Percentiles rank a stretch among this genome's conserved stretches.
Conservation (phyloP, 345 rosid species). For the Pugionium cornutum region DNA sequence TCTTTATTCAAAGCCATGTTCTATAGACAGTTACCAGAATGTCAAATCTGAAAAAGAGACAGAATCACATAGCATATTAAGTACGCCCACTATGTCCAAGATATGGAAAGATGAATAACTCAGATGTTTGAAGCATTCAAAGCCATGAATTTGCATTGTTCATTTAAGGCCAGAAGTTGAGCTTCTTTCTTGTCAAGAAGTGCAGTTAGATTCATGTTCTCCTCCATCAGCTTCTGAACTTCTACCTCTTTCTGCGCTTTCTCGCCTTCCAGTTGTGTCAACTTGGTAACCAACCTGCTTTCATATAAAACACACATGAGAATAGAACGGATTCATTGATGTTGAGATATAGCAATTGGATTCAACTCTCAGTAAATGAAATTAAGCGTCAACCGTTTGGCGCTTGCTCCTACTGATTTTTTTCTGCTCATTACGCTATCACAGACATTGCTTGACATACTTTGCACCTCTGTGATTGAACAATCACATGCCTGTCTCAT, state of each 20-base stretch:
- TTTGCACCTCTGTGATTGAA: background rate
- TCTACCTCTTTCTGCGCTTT: conserved; percentile 82
- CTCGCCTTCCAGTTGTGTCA: conserved; percentile 84
- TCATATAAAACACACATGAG: conserved; percentile 9
- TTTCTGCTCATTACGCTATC: background rate
- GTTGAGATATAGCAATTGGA: background rate
- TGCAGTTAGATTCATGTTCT: conserved; percentile 67
- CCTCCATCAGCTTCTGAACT: conserved; percentile 89
- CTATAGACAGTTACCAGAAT: conserved; percentile 21
- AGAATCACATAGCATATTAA: conserved; percentile 13
- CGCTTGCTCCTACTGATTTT: background rate
- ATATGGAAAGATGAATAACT: conserved; percentile 19
- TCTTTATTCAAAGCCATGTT: conserved; percentile 25
- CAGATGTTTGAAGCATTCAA: conserved; percentile 59
- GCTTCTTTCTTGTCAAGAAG: conserved; percentile 96
- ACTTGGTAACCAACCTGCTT: conserved; percentile 71
- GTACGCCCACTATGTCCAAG: conserved; percentile 16
- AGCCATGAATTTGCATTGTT: conserved; percentile 96
- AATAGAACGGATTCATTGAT: background rate
- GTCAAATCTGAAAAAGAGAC: conserved; percentile 9
- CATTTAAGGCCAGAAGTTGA: conserved; percentile 82
- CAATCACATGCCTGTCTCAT: conserved; percentile 14
- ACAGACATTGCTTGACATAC: background rate
- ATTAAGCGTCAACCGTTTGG: background rate
- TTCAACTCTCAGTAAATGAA: background rate